Evolutionary conservation across 176 grass and related monocot species (phyloP), one percentile per base, ranked within the genome.

Genomic region (Echinochloa phyllopogon): DNA sequence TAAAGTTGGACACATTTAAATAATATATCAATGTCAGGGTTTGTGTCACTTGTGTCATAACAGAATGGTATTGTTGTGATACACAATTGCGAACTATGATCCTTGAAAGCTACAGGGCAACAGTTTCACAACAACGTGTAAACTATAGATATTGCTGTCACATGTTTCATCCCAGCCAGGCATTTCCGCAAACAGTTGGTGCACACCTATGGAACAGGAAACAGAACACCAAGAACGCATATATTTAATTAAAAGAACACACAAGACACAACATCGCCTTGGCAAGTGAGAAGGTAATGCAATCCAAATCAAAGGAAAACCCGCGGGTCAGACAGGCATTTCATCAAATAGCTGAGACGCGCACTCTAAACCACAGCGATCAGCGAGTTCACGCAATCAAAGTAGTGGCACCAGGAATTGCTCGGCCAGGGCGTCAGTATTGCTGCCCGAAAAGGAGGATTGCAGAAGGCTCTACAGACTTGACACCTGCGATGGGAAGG

Each of bases 281-380:
- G 61, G 61, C 27, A 52, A 37, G 65, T n/a, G 0, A 65, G 24
- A 39, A 49, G 17, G 18, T 51, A 9, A 49, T 64, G 17, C 3
- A 23, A 23, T 58, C 17, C 6, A 2, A 41, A n/a, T 5, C 21
- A 4, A 44, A 3, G 75, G 6, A 36, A 53, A 52, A 4, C 7
- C 17, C 6, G 11, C 11, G 40, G 11, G 13, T 8, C 39, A 27
- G 12, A 24, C 7, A 77, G 39, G 2, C 75, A 86, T 90, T 90
- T 82, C 48, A 12, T 42, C 88, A 86, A 67, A 86, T 65, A 90
- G 27, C 14, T 41, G 4, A 41, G 41, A 43, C 29, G 23, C 80
- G n/a, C 50, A 10, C 15, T 42, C 64, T 4, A 40, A 16, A 27
- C 65, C 75, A 66, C 51, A 57, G 9, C 3, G n/a, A 52, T 40